A percentile compares a stretch with the other conserved stretches of the same genome.
phyloP scores from a whole-genome alignment of 2,329 filamentous ascomycete genomes.

The Phialophora chinensis region DNA sequence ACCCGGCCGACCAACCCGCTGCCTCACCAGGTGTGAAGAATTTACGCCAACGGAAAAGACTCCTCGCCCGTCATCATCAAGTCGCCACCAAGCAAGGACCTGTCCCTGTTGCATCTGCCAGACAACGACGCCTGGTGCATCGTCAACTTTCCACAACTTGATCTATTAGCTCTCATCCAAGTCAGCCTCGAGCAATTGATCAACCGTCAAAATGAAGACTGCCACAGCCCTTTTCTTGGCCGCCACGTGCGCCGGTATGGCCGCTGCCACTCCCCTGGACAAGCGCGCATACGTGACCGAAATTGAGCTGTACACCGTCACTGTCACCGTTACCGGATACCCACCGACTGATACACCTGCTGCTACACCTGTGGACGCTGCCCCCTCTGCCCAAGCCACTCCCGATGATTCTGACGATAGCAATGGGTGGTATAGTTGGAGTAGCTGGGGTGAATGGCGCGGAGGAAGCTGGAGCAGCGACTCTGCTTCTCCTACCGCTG shows the following conservation, averaged over 20 bases:
- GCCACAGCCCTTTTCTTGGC: conserved; percentile 41
- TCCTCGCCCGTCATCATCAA: conserved; percentile 19
- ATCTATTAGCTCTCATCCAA: conserved; percentile 26
- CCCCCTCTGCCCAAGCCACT: not conserved
- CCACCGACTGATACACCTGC: conserved; percentile 20
- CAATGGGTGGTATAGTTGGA: conserved; percentile 19
- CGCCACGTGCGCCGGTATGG: conserved; percentile 47
- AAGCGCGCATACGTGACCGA: conserved; percentile 47
- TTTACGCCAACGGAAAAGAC: conserved; percentile 27
- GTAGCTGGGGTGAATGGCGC: conserved; percentile 9
- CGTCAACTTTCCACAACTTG: conserved; percentile 28
- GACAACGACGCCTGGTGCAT: conserved; percentile 28
- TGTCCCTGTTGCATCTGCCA: not conserved
- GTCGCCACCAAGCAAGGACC: conserved; percentile 20
- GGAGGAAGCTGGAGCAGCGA: conserved; percentile 1
- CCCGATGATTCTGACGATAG: conserved; percentile 17
- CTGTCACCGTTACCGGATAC: conserved; percentile 44
- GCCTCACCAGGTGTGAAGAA: conserved; percentile 36
- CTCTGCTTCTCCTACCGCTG: conserved; percentile 32
- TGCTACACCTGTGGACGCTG: conserved; percentile 10
- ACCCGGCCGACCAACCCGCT: conserved; percentile 15
- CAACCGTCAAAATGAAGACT: conserved; percentile 34
- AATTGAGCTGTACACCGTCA: conserved; percentile 43
- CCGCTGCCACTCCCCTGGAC: conserved; percentile 44
- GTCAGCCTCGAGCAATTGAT: conserved; percentile 2